Evolutionary conservation across 345 rosid genomes (phyloP), one percentile per base, ranked within the genome.

Genomic region (Citrus hindsii): DNA sequence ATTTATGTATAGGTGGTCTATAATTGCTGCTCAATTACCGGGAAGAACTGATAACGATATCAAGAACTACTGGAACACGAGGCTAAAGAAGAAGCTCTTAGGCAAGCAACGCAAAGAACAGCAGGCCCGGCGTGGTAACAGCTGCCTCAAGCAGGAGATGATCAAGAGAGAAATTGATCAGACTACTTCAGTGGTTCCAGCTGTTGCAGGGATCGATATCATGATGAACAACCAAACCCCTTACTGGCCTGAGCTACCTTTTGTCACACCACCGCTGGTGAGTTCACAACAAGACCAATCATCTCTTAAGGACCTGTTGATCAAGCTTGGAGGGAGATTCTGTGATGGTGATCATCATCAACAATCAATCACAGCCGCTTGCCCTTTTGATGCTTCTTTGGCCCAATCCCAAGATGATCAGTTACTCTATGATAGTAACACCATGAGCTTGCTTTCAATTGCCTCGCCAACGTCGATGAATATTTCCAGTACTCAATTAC

Each of bases 11-110:
- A 92, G 97, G 87, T 92, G 97, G 97, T 92, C 97, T 70, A 90
- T 92, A 48, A 92, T 92, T 79, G 97, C 97, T 53, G 97, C 92
- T 37, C 97, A 92, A 67, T 73, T 92, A 67, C 96, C 96, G 19
- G 96, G 94, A 83, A 85, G 96, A 75, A 92, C 96, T 1, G 96
- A 92, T 82, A 92, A 92, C 46, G 96, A 92, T 79, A 92, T 92
- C 66, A 92, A 92, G 83, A 92, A 92, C 84, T 89, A 92, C 74
- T 92, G 96, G 96, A 92, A 92, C 90, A 92, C 96, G 14, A 86
- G 90, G 79, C 87, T 92, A 24, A 92, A 92, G 82, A 92, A 90
- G 89, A 92, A 92, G 83, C 91, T 92, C 40, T 82, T 90, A 16
- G 91, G 89, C 38, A 92, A 90, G 79, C 94, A 90, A 68, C 79